Percentiles rank a stretch among this genome's conserved stretches.
Conservation (phyloP, 768 basidiomycete species). For the Psilocybe cubensis region DNA sequence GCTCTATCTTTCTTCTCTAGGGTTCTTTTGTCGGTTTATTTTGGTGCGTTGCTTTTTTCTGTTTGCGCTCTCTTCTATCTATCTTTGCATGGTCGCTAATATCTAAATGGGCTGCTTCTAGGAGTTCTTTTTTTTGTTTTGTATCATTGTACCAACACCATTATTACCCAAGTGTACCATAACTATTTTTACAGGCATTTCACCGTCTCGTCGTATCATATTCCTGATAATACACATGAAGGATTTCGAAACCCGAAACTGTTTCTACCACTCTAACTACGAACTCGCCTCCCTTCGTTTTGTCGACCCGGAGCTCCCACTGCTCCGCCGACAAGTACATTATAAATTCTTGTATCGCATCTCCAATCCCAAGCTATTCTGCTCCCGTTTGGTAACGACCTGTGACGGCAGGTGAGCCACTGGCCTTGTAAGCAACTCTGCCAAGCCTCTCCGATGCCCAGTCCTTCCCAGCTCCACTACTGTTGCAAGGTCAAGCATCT, state of each 20-base stretch:
- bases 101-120: neutral
- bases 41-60: neutral
- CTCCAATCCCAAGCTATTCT: neutral
- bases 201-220: neutral
- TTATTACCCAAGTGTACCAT: neutral
- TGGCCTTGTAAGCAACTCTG: too few relatives aligned
- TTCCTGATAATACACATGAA: neutral
- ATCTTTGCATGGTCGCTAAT: neutral
- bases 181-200: neutral
- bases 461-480: neutral
- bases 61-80: neutral
- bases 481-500: neutral
- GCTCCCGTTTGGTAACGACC: neutral
- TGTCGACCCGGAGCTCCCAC: neutral
- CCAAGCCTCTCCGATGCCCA: neutral
- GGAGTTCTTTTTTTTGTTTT: too few relatives aligned
- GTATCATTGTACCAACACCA: conserved; percentile 1
- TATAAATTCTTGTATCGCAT: too few relatives aligned
- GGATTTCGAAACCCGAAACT: too few relatives aligned
- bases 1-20: neutral
- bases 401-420: too few relatives aligned
- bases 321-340: too few relatives aligned
- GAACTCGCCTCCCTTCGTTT: too few relatives aligned
- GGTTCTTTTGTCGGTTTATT: neutral
- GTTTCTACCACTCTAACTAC: too few relatives aligned